Evolutionary conservation across 2,329 filamentous ascomycete genomes (phyloP), one percentile per base, ranked within the genome.

Genomic region (Paecilomyces fulvus): DNA sequence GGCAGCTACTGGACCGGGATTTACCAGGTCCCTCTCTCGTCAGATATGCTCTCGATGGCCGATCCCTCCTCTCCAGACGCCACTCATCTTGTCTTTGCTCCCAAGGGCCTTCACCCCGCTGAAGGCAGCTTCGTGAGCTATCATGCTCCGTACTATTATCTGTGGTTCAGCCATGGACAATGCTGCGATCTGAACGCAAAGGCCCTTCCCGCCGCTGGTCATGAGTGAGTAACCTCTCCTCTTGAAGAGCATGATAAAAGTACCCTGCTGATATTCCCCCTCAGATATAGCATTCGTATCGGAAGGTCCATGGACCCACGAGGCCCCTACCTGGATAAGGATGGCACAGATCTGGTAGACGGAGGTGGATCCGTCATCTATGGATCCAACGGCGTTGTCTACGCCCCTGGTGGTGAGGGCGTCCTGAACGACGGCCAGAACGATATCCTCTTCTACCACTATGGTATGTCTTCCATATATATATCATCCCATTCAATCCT

Each of bases 361-460:
- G 80, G 80, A 49, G 85, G 85, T 8, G 86, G 86, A 0, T 83
- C 80, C 0, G 73, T 81, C 1, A 78, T 89, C 0, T 77, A 88
- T 1, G 78, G 78, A 55, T 81, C 77, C 3, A 84, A 88, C 59
- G 80, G 72, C 10, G 79, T 74, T 25, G 77, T 86, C 0, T 88
- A 87, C 63, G 85, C 81, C 14, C 85, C 85, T 8, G 86, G 85
- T 50, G 84, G 84, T 1, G 84, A 88, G 64, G 82, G 81, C 17
- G 77, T 87, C 1, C 79, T 80, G 59, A 72, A 73, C 1, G 83
- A 85, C 58, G 62, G 59, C 8, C 58, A 60, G 6, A 61, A 56
- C 3, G 69, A 72, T 51, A 59, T 68, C 21, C 63, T 72, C 3
- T 72, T 70, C 55, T 72, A 72, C 53, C 69, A 72, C 49, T 72